A percentile compares a stretch with the other conserved stretches of the same genome.
These are phyloP conservation scores for Amphicarpaea edgeworthii DNA, from an alignment of 306 rosid genomes.

Conservation along the genomic window DNA sequence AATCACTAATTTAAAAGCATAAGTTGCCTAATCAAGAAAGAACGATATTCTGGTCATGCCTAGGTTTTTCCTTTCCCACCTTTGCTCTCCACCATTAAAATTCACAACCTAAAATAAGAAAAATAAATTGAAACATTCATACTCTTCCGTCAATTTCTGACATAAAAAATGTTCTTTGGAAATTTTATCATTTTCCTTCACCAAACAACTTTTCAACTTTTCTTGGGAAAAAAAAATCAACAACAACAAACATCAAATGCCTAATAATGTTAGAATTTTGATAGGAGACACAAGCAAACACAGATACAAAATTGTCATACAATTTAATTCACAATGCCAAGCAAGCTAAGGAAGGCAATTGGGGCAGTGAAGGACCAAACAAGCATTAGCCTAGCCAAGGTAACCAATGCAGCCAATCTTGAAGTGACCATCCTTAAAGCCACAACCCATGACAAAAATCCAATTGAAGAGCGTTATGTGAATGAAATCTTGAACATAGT, in stretches of 20 bases:
- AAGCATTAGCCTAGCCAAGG: slow-evolving; percentile 90
- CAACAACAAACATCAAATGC: neutral
- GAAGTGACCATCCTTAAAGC: slow-evolving; percentile 76
- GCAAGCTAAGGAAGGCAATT: slow-evolving; percentile 84
- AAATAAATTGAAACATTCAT: neutral
- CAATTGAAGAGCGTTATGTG: slow-evolving; percentile 72
- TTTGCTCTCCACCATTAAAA: slow-evolving; percentile 47
- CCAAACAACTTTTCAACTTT: neutral
- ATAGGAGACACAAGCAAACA: neutral
- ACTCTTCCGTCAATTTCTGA: slow-evolving; percentile 1
- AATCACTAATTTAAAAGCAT: no score
- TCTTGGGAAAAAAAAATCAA: neutral
- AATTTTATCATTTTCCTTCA: neutral
- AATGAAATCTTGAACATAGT: slow-evolving; percentile 63
- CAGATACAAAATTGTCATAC: neutral
- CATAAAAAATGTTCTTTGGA: neutral
- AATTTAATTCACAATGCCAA: slow-evolving; percentile 62
- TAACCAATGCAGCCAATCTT: slow-evolving; percentile 64
- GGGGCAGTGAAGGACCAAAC: slow-evolving; percentile 97
- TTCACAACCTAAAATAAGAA: slow-evolving; percentile 31
- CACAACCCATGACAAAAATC: slow-evolving; percentile 77
- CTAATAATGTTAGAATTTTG: slow-evolving; percentile 10
- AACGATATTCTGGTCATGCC: neutral
- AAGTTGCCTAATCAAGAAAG: neutral
- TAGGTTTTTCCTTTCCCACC: slow-evolving; percentile 12